Percentiles rank a stretch among this genome's conserved stretches.
Conservation (phyloP, 2,329 filamentous ascomycete genomes). For the Hymenoscyphus occultus region DNA sequence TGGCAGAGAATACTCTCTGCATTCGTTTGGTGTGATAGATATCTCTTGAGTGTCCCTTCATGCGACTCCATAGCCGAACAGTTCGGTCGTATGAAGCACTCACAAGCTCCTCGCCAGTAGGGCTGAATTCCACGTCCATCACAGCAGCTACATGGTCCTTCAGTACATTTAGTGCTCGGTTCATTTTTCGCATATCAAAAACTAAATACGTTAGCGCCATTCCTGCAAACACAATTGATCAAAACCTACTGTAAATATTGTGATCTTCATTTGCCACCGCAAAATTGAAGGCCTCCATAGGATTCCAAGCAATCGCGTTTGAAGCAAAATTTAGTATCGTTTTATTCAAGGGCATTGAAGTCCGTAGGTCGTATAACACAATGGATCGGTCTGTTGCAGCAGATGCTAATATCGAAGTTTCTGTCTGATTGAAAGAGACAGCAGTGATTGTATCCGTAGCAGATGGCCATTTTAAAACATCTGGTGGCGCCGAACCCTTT, state of each 20-base stretch:
- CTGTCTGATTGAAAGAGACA: slow-evolving; percentile 87
- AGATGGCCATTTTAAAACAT: slow-evolving; percentile 84
- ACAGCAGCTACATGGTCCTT: slow-evolving; percentile 88
- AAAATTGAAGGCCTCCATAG: slow-evolving; percentile 95
- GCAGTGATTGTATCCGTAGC: slow-evolving; percentile 86
- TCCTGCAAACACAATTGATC: neutral
- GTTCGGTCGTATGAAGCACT: slow-evolving; percentile 87
- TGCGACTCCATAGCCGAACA: slow-evolving; percentile 78
- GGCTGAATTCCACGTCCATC: slow-evolving; percentile 94
- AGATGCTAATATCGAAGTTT: slow-evolving; percentile 86
- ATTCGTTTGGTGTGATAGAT: slow-evolving; percentile 97
- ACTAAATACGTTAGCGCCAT: slow-evolving; percentile 38
- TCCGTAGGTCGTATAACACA: slow-evolving; percentile 89
- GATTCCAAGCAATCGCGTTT: slow-evolving; percentile 88
- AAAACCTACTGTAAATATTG: slow-evolving; percentile 30
- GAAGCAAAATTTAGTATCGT: slow-evolving; percentile 77
- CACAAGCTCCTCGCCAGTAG: slow-evolving; percentile 90
- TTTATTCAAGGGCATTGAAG: slow-evolving; percentile 77
- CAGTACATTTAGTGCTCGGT: slow-evolving; percentile 81
- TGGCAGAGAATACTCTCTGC: slow-evolving; percentile 86
- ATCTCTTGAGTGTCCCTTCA: slow-evolving; percentile 80
- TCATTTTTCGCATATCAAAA: slow-evolving; percentile 92
- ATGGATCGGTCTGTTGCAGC: slow-evolving; percentile 82
- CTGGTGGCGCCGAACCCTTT: slow-evolving; percentile 73
- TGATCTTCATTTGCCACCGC: slow-evolving; percentile 89